Percentiles rank a stretch among this genome's conserved stretches.
These are phyloP conservation scores for Pseudotulostoma volvatum DNA, from an alignment of 495 filamentous ascomycete species.

Conservation along the genomic window DNA sequence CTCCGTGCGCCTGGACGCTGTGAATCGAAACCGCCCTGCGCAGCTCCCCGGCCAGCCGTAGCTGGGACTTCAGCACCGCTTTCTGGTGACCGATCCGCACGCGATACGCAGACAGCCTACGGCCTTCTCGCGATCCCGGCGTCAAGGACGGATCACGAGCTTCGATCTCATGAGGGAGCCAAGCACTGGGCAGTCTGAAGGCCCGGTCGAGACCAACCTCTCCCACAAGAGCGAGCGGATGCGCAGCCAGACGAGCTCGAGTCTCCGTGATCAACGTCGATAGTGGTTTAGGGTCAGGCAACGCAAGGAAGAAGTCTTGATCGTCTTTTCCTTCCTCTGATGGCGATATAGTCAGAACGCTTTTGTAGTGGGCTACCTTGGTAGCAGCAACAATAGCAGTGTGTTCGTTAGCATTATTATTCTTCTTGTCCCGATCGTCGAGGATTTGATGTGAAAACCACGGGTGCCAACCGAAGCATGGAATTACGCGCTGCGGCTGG, in stretches of 20 bases:
- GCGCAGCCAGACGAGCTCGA: conserved; percentile 39
- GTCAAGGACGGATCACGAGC: conserved; percentile 42
- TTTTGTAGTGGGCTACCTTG: conserved; percentile 51
- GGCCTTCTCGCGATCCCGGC: conserved; percentile 69
- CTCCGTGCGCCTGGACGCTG: conserved; percentile 80
- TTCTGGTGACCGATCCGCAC: conserved; percentile 70
- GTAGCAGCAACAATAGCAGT: background rate
- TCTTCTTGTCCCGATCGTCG: conserved; percentile 36
- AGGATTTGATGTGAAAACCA: conserved; percentile 91
- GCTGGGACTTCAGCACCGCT: conserved; percentile 57
- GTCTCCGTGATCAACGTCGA: conserved; percentile 50
- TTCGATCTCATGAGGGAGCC: conserved; percentile 36
- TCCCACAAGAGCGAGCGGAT: conserved; percentile 61
- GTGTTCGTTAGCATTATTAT: conserved; percentile 13
- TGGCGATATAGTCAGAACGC: conserved; percentile 45
- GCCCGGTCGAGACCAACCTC: conserved; percentile 79
- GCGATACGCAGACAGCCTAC: conserved; percentile 51
- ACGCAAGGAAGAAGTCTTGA: conserved; percentile 40
- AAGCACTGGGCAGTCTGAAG: conserved; percentile 62
- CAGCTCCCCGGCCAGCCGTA: conserved; percentile 73
- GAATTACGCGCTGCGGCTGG: conserved; percentile 35
- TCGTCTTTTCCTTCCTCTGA: conserved; percentile 32
- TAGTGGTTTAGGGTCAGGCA: conserved; percentile 58
- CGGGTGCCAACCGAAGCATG: conserved; percentile 95
- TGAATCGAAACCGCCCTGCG: conserved; percentile 71